Base-by-base conservation (phyloP, 306 rosid genomes). In the Carpinus viminea region DNA sequence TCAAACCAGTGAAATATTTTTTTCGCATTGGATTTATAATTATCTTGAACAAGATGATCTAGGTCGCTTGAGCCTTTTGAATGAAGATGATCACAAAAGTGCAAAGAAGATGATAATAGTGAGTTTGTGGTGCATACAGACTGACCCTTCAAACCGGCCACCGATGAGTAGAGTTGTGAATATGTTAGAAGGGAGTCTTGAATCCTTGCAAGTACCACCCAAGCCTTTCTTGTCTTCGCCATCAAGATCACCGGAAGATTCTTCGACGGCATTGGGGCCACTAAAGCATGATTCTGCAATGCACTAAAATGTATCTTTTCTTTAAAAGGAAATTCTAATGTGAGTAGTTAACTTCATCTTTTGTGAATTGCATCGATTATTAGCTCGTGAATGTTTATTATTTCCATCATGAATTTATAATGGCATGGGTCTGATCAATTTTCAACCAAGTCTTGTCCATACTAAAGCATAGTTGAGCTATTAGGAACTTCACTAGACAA, bases 61-160 rank as follows among this genome's bases (percentile, higher is more conserved):
- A 3, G 57, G n/a, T n/a, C n/a, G 56, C 21, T 4, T 84, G 1
- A 47, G 56, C 12, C 61, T 80, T 31, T 43, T 2, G 8, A 68
- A 60, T 8, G 77, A 68, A 53, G 18, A 12, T 0, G 77, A 84
- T n/a, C 18, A 18, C 15, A 41, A 70, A 18, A 78, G 3, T 6
- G 74, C 26, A 7, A 80, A 48, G 60, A 82, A 74, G 70, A 80
- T 85, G 87, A 38, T 59, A 5, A 46, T 76, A 2, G 75, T 77
- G 17, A 76, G 85, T 47, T 70, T 87, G 53, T 87, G 85, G 86
- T n/a, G n/a, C n/a, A n/a, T n/a, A n/a, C n/a, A n/a, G n/a, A n/a
- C n/a, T n/a, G n/a, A n/a, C n/a, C n/a, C n/a, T n/a, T 75, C 80
- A 26, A 12, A 55, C 1, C 28, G 87, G 8, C 85, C 88, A 4